phyloP scores from a whole-genome alignment of 176 grass and related monocot genomes.

The Poa pratensis region DNA sequence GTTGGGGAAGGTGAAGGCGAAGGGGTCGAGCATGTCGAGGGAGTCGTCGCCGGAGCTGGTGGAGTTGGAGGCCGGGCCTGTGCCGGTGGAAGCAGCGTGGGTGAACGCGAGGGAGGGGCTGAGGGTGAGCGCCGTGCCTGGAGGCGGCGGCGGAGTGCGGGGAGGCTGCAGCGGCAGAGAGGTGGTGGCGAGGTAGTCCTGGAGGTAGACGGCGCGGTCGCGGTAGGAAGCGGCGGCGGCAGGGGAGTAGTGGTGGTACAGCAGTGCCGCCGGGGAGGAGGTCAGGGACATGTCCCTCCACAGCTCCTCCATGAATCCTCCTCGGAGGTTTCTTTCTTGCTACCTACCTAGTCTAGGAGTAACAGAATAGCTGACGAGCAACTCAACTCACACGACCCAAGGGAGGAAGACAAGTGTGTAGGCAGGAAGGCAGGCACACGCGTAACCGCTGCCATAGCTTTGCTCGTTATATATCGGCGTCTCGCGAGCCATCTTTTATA shows the following conservation, averaged over 20 bases:
- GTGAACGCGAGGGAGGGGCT: conserved; percentile 42
- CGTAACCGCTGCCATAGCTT: not conserved
- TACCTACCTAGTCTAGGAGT: not conserved
- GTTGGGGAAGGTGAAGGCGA: conserved; percentile 7
- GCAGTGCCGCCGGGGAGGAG: not conserved
- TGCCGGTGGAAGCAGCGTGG: not conserved
- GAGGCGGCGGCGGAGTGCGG: not conserved
- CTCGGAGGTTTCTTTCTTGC: not conserved
- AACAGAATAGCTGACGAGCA: not conserved
- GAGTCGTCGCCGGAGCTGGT: conserved; percentile 33
- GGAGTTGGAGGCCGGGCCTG: conserved; percentile 1
- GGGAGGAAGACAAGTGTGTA: not conserved
- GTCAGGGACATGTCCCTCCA: conserved; percentile 35
- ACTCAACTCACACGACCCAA: not conserved
- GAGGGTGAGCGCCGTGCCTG: conserved; percentile 35
- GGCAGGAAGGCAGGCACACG: not conserved
- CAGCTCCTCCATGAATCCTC: conserved; percentile 37
- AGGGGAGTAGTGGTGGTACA: not conserved
- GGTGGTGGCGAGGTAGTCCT: not conserved
- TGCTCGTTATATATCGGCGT: not conserved
- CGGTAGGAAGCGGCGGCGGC: not conserved
- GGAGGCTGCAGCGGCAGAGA: not conserved
- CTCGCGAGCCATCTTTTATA: too few relatives aligned
- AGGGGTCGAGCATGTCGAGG: not conserved
- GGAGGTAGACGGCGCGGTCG: not conserved